Evolutionary conservation across 2,329 filamentous ascomycete genomes (phyloP).

Genomic region (Colletotrichum lini): DNA sequence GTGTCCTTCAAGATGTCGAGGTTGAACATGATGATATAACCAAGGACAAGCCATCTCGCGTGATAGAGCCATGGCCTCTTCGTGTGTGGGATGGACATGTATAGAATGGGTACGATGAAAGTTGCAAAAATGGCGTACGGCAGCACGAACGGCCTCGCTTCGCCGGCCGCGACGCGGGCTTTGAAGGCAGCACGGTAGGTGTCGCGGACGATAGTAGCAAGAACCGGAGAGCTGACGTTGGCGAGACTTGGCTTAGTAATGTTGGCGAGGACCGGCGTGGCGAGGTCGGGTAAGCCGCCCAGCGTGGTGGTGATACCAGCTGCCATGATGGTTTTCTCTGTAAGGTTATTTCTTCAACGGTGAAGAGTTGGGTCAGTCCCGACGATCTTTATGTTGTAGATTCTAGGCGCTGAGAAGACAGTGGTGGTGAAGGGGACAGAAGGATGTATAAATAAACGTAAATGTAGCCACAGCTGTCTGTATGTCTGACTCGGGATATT

Average conservation of each 20-base stretch:
- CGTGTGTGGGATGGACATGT: constrained; percentile 69
- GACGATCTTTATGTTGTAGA: not conserved
- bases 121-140: constrained; percentile 65
- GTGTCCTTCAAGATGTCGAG: constrained; percentile 56
- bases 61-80: constrained; percentile 65
- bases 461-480: constrained; percentile 1
- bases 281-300: constrained; percentile 32
- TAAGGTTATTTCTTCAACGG: not conserved
- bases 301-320: constrained; percentile 26
- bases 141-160: constrained; percentile 63
- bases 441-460: constrained; percentile 33
- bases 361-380: not conserved
- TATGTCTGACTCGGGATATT: constrained; percentile 27
- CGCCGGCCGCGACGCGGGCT: constrained; percentile 55
- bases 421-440: not conserved
- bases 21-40: constrained; percentile 60
- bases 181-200: constrained; percentile 56
- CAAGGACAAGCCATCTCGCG: constrained; percentile 65
- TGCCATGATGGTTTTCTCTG: constrained; percentile 18
- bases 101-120: constrained; percentile 66
- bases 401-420: not conserved
- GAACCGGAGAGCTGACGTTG: constrained; percentile 38
- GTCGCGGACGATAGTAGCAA: constrained; percentile 44
- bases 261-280: constrained; percentile 26
- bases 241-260: constrained; percentile 23